These are phyloP conservation scores for Physcomitrium patens DNA, from an alignment of 225 moss, liverwort and hornwort species.

Conservation along the genomic window DNA sequence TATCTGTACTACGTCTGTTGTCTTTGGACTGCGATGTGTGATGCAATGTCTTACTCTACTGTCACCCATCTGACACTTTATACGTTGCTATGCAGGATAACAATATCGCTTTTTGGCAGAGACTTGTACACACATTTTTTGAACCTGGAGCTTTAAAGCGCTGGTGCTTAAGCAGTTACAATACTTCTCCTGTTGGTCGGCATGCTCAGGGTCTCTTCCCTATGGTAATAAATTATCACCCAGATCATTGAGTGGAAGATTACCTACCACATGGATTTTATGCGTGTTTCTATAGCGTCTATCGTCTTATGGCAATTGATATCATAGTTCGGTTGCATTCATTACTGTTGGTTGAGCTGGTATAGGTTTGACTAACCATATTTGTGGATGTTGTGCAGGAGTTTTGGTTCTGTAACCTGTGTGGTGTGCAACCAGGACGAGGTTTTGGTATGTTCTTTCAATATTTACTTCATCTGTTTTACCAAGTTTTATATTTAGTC, in stretches of 20 bases:
- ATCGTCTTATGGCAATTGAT: not conserved
- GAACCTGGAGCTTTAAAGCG: conserved; percentile 57
- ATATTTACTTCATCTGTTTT: not conserved
- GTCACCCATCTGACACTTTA: not conserved
- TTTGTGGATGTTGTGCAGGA: conserved; percentile 41
- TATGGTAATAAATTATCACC: conserved; percentile 39
- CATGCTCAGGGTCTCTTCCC: conserved; percentile 66
- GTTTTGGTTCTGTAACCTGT: conserved; percentile 67
- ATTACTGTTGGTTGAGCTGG: not conserved
- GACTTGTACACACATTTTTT: conserved; percentile 45
- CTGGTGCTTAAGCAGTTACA: conserved; percentile 69
- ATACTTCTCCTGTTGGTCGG: conserved; percentile 58
- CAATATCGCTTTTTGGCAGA: conserved; percentile 50
- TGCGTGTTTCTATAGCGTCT: not conserved
- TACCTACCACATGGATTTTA: not conserved
- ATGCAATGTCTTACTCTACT: conserved; percentile 5
- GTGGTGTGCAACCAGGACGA: conserved; percentile 65
- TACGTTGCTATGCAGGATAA: conserved; percentile 44
- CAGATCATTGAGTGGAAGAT: conserved; percentile 9
- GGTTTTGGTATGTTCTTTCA: conserved; percentile 56
- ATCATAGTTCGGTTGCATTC: conserved; percentile 11
- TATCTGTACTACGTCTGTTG: not conserved
- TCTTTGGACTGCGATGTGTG: not conserved
- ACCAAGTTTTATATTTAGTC: not conserved
- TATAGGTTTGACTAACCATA: conserved; percentile 6